Evolutionary conservation across 106 monocot genomes (phyloP), one percentile per base, ranked within the genome.

Genomic region (Dendrobium catenatum): DNA sequence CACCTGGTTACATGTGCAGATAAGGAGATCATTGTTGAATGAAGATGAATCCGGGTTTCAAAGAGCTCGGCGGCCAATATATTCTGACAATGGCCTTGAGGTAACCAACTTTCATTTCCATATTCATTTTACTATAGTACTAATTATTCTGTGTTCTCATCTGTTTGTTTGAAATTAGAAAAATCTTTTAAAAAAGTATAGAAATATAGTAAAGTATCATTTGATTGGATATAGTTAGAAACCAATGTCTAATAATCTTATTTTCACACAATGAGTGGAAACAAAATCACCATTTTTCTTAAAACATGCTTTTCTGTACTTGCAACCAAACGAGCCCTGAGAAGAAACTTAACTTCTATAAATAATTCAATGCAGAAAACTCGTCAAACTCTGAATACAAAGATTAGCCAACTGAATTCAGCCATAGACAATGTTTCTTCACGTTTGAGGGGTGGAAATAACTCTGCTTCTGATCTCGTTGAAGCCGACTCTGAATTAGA

Each of bases 361-460:
- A 40, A 13, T 70, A 70, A 20, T 43, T 7, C 17, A 82, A 77
- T 83, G 76, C 88, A 96, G 96, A 96, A 77, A 81, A 96, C 96
- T 47, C 85, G 93, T n/a, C 90, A 93, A 82, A 93, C 89, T 37
- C 85, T 96, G 85, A 90, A 93, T 75, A 82, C 83, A 9, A 93
- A 93, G 81, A 90, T 93, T 54, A 83, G 90, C 64, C 93, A 93
- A 77, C 87, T 95, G 58, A 95, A 95, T 79, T 86, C 90, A 76
- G 95, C 95, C 29, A 95, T 95, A 49, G 95, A 95, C 85, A 95
- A 87, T 26, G 93, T 95, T 47, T 95, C 93, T 16, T 93, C 93
- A 31, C 82, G 91, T 9, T 77, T 95, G 74, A 93, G 93, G 85
- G 92, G 92, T 6, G 85, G 90, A n/a, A 84, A 82, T 75, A 89